These are phyloP conservation scores for Wallacemonas sp. DNA, from an alignment of 208 protist species.

Conservation along the genomic window DNA sequence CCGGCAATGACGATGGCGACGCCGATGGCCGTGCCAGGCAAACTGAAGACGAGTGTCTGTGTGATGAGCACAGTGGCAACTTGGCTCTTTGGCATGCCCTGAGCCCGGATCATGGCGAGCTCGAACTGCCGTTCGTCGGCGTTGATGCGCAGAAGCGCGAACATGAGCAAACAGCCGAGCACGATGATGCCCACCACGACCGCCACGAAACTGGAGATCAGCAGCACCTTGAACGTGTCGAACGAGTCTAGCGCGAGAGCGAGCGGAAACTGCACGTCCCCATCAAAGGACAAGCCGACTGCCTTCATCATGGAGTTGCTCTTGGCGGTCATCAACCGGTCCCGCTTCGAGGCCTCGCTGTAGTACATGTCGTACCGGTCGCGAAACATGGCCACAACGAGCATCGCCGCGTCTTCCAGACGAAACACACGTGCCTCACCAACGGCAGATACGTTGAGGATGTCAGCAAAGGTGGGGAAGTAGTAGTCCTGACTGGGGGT, in stretches of 20 bases:
- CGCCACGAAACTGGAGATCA: slow-evolving; percentile 86
- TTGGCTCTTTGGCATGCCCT: slow-evolving; percentile 81
- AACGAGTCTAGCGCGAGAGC: slow-evolving; percentile 41
- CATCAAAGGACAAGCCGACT: slow-evolving; percentile 47
- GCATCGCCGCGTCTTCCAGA: slow-evolving; percentile 64
- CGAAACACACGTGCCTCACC: slow-evolving; percentile 18
- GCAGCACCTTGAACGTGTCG: slow-evolving; percentile 71
- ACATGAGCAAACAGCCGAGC: slow-evolving; percentile 90
- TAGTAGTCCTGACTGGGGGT: slow-evolving; percentile 4
- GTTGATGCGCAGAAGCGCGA: slow-evolving; percentile 90
- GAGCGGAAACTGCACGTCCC: slow-evolving; percentile 63
- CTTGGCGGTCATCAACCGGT: slow-evolving; percentile 49
- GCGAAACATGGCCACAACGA: slow-evolving; percentile 57
- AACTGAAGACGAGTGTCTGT: slow-evolving; percentile 86
- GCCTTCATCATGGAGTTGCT: slow-evolving; percentile 54
- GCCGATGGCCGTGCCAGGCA: slow-evolving; percentile 88
- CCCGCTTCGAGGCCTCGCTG: slow-evolving; percentile 16
- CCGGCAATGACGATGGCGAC: slow-evolving; percentile 53
- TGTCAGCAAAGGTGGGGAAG: slow-evolving; percentile 24
- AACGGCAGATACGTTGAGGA: slow-evolving; percentile 21
- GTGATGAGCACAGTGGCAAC: slow-evolving; percentile 81
- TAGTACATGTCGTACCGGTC: slow-evolving; percentile 82
- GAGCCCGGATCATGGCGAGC: slow-evolving; percentile 94
- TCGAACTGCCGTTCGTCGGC: slow-evolving; percentile 96
- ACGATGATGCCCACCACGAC: slow-evolving; percentile 82